A percentile compares a stretch with the other conserved stretches of the same genome.
Evolutionary conservation across 2,329 filamentous ascomycete genomes (phyloP).

Genomic region (Sodiomyces alkalinus): DNA sequence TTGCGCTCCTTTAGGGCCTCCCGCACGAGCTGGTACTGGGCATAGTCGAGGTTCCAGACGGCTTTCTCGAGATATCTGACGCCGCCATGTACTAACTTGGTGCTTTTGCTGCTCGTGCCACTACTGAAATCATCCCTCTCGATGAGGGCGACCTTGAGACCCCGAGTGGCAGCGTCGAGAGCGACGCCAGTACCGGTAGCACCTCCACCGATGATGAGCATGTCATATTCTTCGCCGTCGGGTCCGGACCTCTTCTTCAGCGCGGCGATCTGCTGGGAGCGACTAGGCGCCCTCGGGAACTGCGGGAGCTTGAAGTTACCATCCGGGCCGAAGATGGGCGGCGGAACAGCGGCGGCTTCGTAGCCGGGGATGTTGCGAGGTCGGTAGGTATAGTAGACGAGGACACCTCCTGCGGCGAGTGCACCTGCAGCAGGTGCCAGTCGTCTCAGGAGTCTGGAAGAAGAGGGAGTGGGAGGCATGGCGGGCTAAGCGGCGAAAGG

Average conservation of each 20-base stretch:
- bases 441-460: conserved; percentile 25
- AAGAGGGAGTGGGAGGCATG: conserved; percentile 1
- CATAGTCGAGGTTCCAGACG: conserved; percentile 61
- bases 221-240: conserved; percentile 46
- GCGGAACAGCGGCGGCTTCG: conserved; percentile 52
- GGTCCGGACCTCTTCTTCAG: conserved; percentile 31
- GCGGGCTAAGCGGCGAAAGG: not conserved
- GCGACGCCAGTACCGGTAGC: conserved; percentile 59
- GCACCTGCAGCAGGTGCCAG: conserved; percentile 26
- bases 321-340: conserved; percentile 53
- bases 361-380: conserved; percentile 58
- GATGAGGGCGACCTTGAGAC: conserved; percentile 55
- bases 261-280: conserved; percentile 48
- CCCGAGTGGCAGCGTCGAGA: conserved; percentile 55
- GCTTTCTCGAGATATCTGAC: conserved; percentile 64
- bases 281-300: conserved; percentile 47
- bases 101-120: conserved; percentile 61
- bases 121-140: conserved; percentile 61
- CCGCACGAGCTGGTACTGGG: conserved; percentile 54
- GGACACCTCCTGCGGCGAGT: conserved; percentile 24
- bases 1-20: conserved; percentile 61
- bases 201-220: conserved; percentile 56
- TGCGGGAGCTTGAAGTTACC: conserved; percentile 51
- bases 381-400: conserved; percentile 44
- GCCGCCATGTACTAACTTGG: conserved; percentile 64